Evolutionary conservation across 345 rosid species (phyloP).

Genomic region (Ricinus communis): DNA sequence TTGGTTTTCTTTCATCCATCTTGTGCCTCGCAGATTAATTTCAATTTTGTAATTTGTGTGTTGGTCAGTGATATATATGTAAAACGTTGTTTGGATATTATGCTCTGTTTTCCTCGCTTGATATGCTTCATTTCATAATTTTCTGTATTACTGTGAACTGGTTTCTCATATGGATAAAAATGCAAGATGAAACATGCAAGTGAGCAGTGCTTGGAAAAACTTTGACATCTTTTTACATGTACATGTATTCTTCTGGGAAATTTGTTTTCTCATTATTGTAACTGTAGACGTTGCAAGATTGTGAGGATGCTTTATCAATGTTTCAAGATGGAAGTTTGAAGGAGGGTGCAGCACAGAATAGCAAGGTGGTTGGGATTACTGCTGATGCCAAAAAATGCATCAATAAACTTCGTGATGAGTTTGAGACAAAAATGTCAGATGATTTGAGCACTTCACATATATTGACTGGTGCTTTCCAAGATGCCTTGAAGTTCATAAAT

Average conservation of each 20-base stretch:
- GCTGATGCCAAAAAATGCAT: slow-evolving; percentile 59
- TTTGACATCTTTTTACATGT: too few species aligned
- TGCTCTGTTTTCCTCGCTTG: not conserved
- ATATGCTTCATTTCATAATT: too few species aligned
- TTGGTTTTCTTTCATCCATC: not conserved
- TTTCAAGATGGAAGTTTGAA: slow-evolving; percentile 43
- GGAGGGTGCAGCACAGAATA: slow-evolving; percentile 32
- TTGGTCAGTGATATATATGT: too few species aligned
- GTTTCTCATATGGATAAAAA: too few species aligned
- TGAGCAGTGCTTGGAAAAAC: too few species aligned
- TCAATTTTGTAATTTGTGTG: not conserved
- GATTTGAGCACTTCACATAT: slow-evolving; percentile 79
- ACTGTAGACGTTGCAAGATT: slow-evolving; percentile 73
- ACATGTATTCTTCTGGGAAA: too few species aligned
- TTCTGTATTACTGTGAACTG: too few species aligned
- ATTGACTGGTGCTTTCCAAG: slow-evolving; percentile 79
- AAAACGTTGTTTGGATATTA: not conserved
- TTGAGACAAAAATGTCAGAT: slow-evolving; percentile 70
- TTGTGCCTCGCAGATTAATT: too few species aligned
- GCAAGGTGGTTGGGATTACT: slow-evolving; percentile 35
- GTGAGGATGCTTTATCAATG: slow-evolving; percentile 55
- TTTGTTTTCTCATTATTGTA: not conserved
- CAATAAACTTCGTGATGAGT: slow-evolving; percentile 50
- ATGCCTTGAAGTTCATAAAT: slow-evolving; percentile 76
- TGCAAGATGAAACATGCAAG: too few species aligned